phyloP scores from a whole-genome alignment of 257 asterid species.

The Lithospermum erythrorhizon region DNA sequence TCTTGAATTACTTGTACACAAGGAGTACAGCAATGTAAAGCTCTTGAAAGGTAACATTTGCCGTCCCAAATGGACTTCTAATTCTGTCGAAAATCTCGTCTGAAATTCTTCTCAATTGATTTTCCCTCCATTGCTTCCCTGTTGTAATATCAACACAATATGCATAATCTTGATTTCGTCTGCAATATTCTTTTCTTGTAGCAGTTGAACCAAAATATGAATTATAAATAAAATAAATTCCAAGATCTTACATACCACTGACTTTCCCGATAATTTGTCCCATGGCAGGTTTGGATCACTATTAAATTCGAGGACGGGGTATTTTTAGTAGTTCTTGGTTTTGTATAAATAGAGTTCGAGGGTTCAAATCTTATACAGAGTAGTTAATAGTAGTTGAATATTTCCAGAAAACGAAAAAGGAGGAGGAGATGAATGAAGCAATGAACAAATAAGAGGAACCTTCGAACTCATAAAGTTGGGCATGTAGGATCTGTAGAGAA shows the following conservation, averaged over 20 bases:
- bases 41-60: constrained; percentile 63
- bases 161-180: not conserved
- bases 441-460: too few relatives aligned
- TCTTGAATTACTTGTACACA: constrained; percentile 47
- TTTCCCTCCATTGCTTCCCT: constrained; percentile 86
- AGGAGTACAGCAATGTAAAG: constrained; percentile 77
- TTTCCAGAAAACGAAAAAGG: too few relatives aligned
- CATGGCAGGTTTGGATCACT: not conserved
- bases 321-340: not conserved
- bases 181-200: not conserved
- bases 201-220: not conserved
- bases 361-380: too few relatives aligned
- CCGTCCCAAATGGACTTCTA: constrained; percentile 37
- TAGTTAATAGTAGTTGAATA: too few relatives aligned
- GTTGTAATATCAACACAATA: constrained; percentile 2
- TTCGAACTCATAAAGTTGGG: too few relatives aligned
- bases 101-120: constrained; percentile 41
- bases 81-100: constrained; percentile 57
- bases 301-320: not conserved
- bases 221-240: not conserved
- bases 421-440: too few relatives aligned
- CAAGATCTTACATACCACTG: not conserved
- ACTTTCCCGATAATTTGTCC: not conserved
- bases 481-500: too few relatives aligned
- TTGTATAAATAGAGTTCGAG: too few relatives aligned